Evolutionary conservation across 2,329 filamentous ascomycete species (phyloP).

Genomic region (Falciphora oryzae): DNA sequence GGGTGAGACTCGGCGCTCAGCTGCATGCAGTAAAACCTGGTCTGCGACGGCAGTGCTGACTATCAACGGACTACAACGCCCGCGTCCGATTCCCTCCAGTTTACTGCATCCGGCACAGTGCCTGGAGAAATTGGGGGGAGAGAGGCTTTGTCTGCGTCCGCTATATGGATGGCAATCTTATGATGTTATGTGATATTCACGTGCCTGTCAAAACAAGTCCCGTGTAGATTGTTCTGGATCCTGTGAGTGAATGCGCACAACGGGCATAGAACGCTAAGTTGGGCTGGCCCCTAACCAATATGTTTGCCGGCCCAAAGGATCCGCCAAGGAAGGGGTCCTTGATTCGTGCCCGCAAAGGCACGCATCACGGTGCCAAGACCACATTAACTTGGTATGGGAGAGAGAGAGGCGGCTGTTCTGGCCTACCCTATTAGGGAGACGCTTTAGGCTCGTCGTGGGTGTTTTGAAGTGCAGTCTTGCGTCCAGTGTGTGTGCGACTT

Average conservation of each 20-base stretch:
- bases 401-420: background rate
- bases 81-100: too few relatives aligned
- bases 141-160: too few relatives aligned
- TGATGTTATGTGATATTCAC: background rate
- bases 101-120: background rate
- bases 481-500: background rate
- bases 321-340: too few relatives aligned
- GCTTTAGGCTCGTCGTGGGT: background rate
- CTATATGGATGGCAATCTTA: background rate
- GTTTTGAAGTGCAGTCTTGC: background rate
- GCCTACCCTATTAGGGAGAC: background rate
- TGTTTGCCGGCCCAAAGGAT: background rate
- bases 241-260: background rate
- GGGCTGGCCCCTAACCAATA: background rate
- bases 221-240: background rate
- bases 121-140: background rate
- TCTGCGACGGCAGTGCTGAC: background rate
- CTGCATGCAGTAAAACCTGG: background rate
- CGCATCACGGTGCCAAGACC: background rate
- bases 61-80: background rate
- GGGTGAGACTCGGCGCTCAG: background rate
- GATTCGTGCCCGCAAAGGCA: background rate
- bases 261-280: too few relatives aligned
- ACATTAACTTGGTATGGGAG: background rate
- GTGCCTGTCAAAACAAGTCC: background rate